Percentiles rank a stretch among this genome's conserved stretches.
Evolutionary conservation across 1,284 basidiomycete species (phyloP).

Genomic region (Earliella scabrosa): DNA sequence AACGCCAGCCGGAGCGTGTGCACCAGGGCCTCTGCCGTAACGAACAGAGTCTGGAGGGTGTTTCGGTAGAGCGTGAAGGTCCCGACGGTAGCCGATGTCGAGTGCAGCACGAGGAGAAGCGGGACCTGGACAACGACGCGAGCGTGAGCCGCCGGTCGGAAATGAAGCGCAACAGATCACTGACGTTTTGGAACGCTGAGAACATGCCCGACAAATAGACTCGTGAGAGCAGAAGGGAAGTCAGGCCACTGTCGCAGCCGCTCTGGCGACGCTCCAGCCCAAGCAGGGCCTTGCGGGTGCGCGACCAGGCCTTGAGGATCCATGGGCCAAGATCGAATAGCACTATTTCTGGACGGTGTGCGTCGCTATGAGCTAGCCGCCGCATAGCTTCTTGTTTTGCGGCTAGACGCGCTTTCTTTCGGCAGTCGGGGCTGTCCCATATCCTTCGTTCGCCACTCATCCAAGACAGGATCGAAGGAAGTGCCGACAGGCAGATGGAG

Average conservation of each 20-base stretch:
- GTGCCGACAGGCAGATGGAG: constrained; percentile 58
- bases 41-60: constrained; percentile 73
- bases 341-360: constrained; percentile 74
- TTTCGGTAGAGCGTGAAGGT: constrained; percentile 77
- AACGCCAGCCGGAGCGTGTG: constrained; percentile 71
- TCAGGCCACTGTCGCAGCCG: constrained; percentile 14
- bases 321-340: constrained; percentile 83
- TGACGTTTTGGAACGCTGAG: constrained; percentile 68
- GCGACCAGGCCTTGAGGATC: constrained; percentile 78
- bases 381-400: constrained; percentile 76
- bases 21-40: constrained; percentile 61
- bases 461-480: constrained; percentile 60
- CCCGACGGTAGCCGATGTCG: constrained; percentile 74
- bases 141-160: not conserved
- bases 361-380: constrained; percentile 69
- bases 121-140: constrained; percentile 55
- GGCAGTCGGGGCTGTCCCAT: constrained; percentile 49
- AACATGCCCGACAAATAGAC: constrained; percentile 66
- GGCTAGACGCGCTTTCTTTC: constrained; percentile 60
- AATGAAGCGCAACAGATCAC: not conserved
- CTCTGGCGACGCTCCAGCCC: constrained; percentile 50
- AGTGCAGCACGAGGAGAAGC: constrained; percentile 69
- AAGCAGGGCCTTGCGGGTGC: constrained; percentile 59
- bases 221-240: constrained; percentile 47
- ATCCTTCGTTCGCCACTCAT: constrained; percentile 43